phyloP scores from a whole-genome alignment of 83 land plant species.

The Picea engelmannii region DNA sequence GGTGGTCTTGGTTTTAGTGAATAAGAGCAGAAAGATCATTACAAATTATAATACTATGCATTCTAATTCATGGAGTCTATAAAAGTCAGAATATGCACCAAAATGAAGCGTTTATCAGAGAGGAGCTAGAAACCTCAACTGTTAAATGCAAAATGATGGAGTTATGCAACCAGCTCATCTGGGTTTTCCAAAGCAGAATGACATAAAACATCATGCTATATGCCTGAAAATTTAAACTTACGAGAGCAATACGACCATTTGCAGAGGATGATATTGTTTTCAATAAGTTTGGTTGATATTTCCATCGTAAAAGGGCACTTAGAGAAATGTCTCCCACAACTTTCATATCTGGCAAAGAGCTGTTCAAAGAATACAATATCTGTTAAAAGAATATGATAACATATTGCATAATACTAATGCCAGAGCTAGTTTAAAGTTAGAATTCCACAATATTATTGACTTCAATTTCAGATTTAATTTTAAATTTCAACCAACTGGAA shows the following conservation, averaged over 20 bases:
- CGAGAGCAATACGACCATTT: conserved; percentile 48
- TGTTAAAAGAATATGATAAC: background rate
- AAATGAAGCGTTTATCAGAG: background rate
- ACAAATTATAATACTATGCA: background rate
- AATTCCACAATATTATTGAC: background rate
- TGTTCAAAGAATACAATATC: conserved; percentile 20
- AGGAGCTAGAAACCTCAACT: background rate
- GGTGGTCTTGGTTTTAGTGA: too few relatives aligned
- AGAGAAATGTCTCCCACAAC: conserved; percentile 43
- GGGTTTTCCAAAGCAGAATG: background rate
- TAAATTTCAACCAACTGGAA: background rate
- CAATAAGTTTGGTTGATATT: conserved; percentile 51
- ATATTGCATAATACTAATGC: background rate
- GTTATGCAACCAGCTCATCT: background rate
- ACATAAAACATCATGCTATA: background rate
- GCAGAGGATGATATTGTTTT: conserved; percentile 45
- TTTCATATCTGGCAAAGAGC: conserved; percentile 63
- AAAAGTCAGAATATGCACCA: too few relatives aligned
- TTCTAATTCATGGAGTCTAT: background rate
- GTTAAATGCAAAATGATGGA: background rate
- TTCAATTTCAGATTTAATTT: background rate
- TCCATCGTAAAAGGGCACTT: conserved; percentile 55
- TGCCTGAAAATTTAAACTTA: conserved; percentile 10
- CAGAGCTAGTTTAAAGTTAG: background rate
- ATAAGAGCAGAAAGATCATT: background rate